These are phyloP conservation scores for Thraustotheca clavata DNA, from an alignment of 352 stramenopile genomes.

Conservation along the genomic window DNA sequence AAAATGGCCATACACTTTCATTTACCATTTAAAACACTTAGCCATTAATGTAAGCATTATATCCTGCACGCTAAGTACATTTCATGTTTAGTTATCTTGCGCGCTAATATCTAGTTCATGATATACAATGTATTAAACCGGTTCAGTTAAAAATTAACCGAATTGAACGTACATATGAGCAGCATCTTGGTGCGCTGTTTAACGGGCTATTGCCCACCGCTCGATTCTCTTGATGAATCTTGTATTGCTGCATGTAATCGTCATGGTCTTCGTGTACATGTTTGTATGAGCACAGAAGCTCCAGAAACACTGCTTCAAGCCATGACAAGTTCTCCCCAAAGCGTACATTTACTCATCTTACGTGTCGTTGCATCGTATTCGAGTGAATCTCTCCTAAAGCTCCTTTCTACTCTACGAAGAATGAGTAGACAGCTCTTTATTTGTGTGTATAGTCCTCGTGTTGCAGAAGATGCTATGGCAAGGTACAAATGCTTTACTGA, in stretches of 20 bases:
- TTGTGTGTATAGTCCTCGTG: constrained; percentile 72
- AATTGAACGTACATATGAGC: not conserved
- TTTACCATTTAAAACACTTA: too few relatives aligned
- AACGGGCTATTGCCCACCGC: constrained; percentile 8
- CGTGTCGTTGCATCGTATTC: constrained; percentile 27
- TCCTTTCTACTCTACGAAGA: constrained; percentile 56
- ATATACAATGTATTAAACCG: not conserved
- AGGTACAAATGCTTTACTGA: constrained; percentile 73
- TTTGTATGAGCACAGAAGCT: not conserved
- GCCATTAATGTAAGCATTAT: too few relatives aligned
- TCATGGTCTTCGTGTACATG: constrained; percentile 15
- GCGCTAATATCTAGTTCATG: too few relatives aligned
- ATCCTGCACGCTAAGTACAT: too few relatives aligned
- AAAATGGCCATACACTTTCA: too few relatives aligned
- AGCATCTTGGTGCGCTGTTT: constrained; percentile 17
- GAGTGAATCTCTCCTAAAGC: constrained; percentile 45
- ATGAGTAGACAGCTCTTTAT: constrained; percentile 79
- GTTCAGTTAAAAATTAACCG: not conserved
- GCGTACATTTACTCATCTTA: constrained; percentile 13
- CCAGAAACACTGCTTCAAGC: constrained; percentile 1
- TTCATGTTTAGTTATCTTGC: too few relatives aligned
- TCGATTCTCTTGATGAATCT: constrained; percentile 16
- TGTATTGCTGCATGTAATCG: constrained; percentile 20
- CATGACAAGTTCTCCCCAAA: constrained; percentile 5
- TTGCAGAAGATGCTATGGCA: constrained; percentile 54